Base-by-base conservation (phyloP, 148 eudicot species). In the Vaccinium darrowii region DNA sequence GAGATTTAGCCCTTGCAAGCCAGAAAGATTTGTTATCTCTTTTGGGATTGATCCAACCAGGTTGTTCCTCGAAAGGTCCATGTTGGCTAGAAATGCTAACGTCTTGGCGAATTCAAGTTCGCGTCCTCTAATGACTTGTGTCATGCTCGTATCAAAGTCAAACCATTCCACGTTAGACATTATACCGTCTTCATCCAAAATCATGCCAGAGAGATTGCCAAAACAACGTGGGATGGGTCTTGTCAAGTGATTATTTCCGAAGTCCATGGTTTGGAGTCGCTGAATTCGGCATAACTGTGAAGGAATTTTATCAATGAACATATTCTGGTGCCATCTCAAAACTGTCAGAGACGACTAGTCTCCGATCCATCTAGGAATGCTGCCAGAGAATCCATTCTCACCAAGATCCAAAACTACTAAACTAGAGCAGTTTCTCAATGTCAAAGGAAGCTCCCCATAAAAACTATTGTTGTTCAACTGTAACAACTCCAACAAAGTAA, bases 31-130 rank as follows among this genome's bases (percentile, higher is more conserved):
- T 33, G 88, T 88, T 5, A 91, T 75, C 84, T 84, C 90, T 39
- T 75, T 52, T 10, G 92, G 90, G 5, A 90, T 71, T 30, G 88
- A 14, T 4, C 94, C 89, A 7, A 36, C 69, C 33, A 51, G 53
- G 86, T 84, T 58, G 53, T 91, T 91, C 67, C 87, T 63, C 0
- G 93, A 92, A 76, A 92, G 92, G 76, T 90, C 93, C 27, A 86
- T 71, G 81, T 83, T 84, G 5, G 63, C 67, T 2, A 87, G 67
- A 3, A 39, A 23, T 75, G 15, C 72, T 18, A 86, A 67, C 0
- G 50, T 81, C 3, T 52, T 69, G 19, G 88, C 84, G 83, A 71
- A 89, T 21, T 52, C 36, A 11, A 56, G 80, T n/a, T 57, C 79
- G 4, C n/a, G 62, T 56, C 91, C 87, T 87, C 84, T 87, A 23